phyloP scores from a whole-genome alignment of 2,329 filamentous ascomycete genomes.

The Paraphoma chrysanthemicola region DNA sequence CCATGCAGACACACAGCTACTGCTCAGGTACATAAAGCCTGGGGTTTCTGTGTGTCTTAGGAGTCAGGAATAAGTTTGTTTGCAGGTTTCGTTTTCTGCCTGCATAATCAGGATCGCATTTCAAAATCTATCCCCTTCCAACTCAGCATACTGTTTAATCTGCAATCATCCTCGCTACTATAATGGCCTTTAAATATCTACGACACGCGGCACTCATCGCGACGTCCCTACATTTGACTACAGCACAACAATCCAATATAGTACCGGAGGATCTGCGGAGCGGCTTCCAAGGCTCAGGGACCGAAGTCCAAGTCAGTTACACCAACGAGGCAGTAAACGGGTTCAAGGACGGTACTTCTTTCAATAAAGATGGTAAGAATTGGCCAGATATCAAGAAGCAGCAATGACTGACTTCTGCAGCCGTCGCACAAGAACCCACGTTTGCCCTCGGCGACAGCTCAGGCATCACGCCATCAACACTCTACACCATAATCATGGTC shows the following conservation, averaged over 20 bases:
- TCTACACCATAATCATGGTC: constrained; percentile 41
- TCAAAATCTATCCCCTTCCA: not conserved
- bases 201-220: constrained; percentile 4
- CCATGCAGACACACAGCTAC: not conserved
- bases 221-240: constrained; percentile 5
- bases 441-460: constrained; percentile 45
- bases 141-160: constrained; percentile 11
- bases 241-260: constrained; percentile 17
- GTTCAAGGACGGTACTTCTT: constrained; percentile 36
- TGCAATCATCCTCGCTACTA: not conserved
- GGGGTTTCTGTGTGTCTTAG: constrained; percentile 5
- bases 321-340: constrained; percentile 32
- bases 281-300: constrained; percentile 24
- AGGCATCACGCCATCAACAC: constrained; percentile 31
- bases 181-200: constrained; percentile 20
- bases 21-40: constrained; percentile 22
- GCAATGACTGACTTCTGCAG: constrained; percentile 14
- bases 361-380: constrained; percentile 30
- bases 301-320: constrained; percentile 41
- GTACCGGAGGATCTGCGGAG: constrained; percentile 22
- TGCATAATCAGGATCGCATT: not conserved
- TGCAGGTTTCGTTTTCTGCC: constrained; percentile 4
- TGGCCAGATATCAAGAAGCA: not conserved
- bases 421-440: constrained; percentile 33
- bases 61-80: constrained; percentile 2